phyloP scores from a whole-genome alignment of 495 filamentous ascomycete species.

The Penicillium dipodomyicola region DNA sequence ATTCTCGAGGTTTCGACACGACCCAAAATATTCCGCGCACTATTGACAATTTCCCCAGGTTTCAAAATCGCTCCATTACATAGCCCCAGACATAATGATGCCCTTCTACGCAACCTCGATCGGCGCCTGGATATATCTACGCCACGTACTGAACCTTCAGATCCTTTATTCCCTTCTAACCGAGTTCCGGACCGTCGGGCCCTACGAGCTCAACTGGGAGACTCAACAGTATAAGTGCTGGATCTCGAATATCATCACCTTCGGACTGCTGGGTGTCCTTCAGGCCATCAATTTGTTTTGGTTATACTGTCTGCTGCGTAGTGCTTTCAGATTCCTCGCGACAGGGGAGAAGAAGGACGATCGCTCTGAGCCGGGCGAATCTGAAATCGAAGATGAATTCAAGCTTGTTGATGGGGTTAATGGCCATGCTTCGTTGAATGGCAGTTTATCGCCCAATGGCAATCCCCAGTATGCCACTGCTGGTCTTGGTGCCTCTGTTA shows the following conservation, averaged over 20 bases:
- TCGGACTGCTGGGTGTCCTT: conserved; percentile 59
- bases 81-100: conserved; percentile 64
- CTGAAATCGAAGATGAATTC: conserved; percentile 18
- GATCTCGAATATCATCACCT: conserved; percentile 64
- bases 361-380: conserved; percentile 16
- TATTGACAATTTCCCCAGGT: conserved; percentile 46
- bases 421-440: conserved; percentile 2
- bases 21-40: neutral
- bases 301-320: conserved; percentile 66
- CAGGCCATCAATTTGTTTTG: conserved; percentile 77
- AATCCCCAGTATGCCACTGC: neutral
- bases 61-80: conserved; percentile 84
- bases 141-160: conserved; percentile 80
- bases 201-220: conserved; percentile 76
- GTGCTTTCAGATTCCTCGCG: conserved; percentile 21
- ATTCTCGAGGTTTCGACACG: neutral
- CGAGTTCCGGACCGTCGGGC: conserved; percentile 76
- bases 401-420: neutral
- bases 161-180: conserved; percentile 75
- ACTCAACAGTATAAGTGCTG: conserved; percentile 70
- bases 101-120: conserved; percentile 80
- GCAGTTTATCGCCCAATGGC: neutral
- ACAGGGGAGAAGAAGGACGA: conserved; percentile 32
- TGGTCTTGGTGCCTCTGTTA: neutral
- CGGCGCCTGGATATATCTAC: conserved; percentile 76